phyloP scores from a whole-genome alignment of 148 eudicot species.

The Gaultheria prostrata region DNA sequence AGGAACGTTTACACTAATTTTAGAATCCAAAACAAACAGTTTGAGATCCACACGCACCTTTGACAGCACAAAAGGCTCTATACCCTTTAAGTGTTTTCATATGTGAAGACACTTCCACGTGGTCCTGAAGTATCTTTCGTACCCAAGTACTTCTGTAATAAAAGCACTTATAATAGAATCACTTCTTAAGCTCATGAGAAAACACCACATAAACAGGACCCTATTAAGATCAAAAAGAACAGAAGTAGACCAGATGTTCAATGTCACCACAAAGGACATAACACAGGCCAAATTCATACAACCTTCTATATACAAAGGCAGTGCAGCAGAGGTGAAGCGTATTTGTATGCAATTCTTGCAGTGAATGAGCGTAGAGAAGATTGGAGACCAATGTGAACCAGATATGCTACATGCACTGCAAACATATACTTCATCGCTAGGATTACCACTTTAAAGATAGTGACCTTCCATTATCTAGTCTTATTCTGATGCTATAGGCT shows the following conservation, averaged over 20 bases:
- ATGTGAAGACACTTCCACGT: conserved; percentile 40
- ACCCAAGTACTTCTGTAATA: conserved; percentile 53
- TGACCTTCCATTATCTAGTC: no score
- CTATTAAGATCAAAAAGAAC: background rate
- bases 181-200: conserved; percentile 2
- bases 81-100: conserved; percentile 37
- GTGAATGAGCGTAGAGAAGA: background rate
- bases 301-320: background rate
- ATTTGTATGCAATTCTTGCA: background rate
- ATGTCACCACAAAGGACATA: background rate
- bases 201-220: background rate
- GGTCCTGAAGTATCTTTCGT: conserved; percentile 44
- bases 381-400: background rate
- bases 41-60: conserved; percentile 58
- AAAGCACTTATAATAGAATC: conserved; percentile 22
- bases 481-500: no score
- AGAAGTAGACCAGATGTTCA: background rate
- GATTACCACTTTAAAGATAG: no score
- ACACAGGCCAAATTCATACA: background rate
- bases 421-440: no score
- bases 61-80: conserved; percentile 56
- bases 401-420: background rate
- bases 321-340: background rate
- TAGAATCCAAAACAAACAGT: background rate
- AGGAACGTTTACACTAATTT: background rate